phyloP scores from a whole-genome alignment of 805 yeast species.

The Ogataea ganodermae region DNA sequence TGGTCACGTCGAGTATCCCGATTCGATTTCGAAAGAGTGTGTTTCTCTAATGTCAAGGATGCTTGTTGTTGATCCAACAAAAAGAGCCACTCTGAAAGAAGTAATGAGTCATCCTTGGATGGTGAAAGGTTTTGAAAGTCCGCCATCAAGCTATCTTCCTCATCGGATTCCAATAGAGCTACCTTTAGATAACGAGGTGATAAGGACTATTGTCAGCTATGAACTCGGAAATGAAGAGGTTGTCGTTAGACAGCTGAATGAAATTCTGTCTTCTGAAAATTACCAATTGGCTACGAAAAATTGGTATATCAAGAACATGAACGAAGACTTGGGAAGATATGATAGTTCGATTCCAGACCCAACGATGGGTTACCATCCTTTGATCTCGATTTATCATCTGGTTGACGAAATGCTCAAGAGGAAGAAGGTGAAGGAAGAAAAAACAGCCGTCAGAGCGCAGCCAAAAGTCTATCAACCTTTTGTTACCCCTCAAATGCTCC shows the following conservation, averaged over 20 bases:
- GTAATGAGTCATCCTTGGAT: slow-evolving; percentile 94
- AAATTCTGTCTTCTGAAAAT: slow-evolving; percentile 60
- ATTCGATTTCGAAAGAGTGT: slow-evolving; percentile 76
- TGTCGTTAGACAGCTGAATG: slow-evolving; percentile 55
- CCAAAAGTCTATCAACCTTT: slow-evolving; percentile 17
- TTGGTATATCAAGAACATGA: slow-evolving; percentile 55
- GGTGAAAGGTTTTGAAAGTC: slow-evolving; percentile 79
- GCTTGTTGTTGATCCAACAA: slow-evolving; percentile 86
- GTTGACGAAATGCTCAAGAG: slow-evolving; percentile 83
- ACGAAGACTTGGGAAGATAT: slow-evolving; percentile 27
- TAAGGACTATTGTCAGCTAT: slow-evolving; percentile 72
- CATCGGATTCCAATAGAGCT: slow-evolving; percentile 69
- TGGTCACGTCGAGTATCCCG: slow-evolving; percentile 91
- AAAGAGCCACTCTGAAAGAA: slow-evolving; percentile 77
- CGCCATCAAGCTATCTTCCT: slow-evolving; percentile 73
- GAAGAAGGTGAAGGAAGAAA: slow-evolving; percentile 59
- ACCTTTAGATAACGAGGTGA: slow-evolving; percentile 67
- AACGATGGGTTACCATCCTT: slow-evolving; percentile 83
- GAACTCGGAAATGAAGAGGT: slow-evolving; percentile 75
- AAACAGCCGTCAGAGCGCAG: slow-evolving; percentile 33
- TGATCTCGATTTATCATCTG: slow-evolving; percentile 80
- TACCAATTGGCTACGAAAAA: slow-evolving; percentile 63
- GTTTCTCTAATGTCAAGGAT: slow-evolving; percentile 77
- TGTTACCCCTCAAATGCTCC: slow-evolving; percentile 18
- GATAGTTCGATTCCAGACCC: slow-evolving; percentile 60